Evolutionary conservation across 176 grass and related monocot species (phyloP).

Genomic region (Pontederia crassipes): DNA sequence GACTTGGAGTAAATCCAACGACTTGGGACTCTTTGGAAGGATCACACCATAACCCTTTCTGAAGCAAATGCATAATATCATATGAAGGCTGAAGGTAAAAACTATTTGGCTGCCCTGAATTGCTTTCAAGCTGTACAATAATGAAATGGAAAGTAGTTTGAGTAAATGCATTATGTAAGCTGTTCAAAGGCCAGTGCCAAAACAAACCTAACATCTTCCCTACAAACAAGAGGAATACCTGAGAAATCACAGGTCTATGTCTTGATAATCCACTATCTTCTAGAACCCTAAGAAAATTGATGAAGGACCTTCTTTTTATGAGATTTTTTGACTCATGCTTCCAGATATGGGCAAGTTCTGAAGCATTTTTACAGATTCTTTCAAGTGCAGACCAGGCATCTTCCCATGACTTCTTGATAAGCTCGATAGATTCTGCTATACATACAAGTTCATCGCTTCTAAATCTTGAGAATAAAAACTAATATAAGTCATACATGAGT

Average conservation of each 20-base stretch:
- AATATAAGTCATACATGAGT: not conserved
- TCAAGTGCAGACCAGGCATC: slow-evolving; percentile 60
- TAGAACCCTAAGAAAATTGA: slow-evolving; percentile 67
- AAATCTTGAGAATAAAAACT: not conserved
- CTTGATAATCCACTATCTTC: slow-evolving; percentile 82
- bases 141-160: not conserved
- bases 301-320: slow-evolving; percentile 59
- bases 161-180: not conserved
- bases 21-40: slow-evolving; percentile 18
- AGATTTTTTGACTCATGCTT: slow-evolving; percentile 79
- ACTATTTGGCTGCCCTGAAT: slow-evolving; percentile 30
- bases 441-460: not conserved
- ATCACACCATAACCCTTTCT: slow-evolving; percentile 31
- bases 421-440: not conserved
- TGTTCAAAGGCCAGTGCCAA: too few species aligned
- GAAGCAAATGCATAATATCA: slow-evolving; percentile 55
- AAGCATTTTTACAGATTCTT: slow-evolving; percentile 46
- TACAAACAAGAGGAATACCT: slow-evolving; percentile 27
- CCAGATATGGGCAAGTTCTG: slow-evolving; percentile 59
- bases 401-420: slow-evolving; percentile 36
- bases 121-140: slow-evolving; percentile 34
- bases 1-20: slow-evolving; percentile 14
- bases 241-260: slow-evolving; percentile 44
- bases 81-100: slow-evolving; percentile 71
- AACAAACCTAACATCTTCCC: not conserved